Evolutionary conservation across 2,329 filamentous ascomycete species (phyloP).

Genomic region (Akanthomyces lecanii): DNA sequence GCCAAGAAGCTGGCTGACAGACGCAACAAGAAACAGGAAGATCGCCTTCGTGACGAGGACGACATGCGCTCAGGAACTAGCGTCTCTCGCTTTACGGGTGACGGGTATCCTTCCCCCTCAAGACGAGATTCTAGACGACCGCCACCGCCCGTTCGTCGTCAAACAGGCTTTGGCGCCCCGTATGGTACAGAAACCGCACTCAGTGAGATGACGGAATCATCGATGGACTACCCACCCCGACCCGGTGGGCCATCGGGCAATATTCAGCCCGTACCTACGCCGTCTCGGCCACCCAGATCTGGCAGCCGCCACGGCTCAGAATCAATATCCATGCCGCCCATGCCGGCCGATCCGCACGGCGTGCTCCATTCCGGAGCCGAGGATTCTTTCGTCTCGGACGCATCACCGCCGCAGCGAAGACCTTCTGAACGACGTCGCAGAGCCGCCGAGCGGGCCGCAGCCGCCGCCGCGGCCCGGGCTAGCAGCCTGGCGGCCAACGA

Average conservation of each 20-base stretch:
- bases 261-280: constrained; percentile 2
- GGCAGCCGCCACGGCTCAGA: constrained; percentile 32
- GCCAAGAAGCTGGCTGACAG: constrained; percentile 61
- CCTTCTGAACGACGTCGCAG: constrained; percentile 43
- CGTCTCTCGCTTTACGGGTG: constrained; percentile 64
- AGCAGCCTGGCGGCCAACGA: constrained; percentile 46
- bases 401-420: constrained; percentile 37
- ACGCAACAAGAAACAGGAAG: constrained; percentile 44
- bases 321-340: constrained; percentile 48
- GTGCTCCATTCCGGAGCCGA: constrained; percentile 30
- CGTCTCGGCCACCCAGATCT: constrained; percentile 26
- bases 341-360: constrained; percentile 51
- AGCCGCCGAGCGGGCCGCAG: constrained; percentile 43
- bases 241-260: constrained; percentile 17
- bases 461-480: constrained; percentile 45
- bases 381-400: constrained; percentile 29
- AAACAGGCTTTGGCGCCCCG: constrained; percentile 27
- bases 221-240: constrained; percentile 26
- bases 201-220: constrained; percentile 35
- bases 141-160: constrained; percentile 29
- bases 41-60: constrained; percentile 41
- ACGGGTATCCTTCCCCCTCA: constrained; percentile 54
- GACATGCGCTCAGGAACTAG: constrained; percentile 56
- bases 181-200: constrained; percentile 26
- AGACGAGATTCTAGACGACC: constrained; percentile 33